Evolutionary conservation across 2,329 filamentous ascomycete genomes (phyloP), one percentile per base, ranked within the genome.

Genomic region (Curvularia verruculosa): DNA sequence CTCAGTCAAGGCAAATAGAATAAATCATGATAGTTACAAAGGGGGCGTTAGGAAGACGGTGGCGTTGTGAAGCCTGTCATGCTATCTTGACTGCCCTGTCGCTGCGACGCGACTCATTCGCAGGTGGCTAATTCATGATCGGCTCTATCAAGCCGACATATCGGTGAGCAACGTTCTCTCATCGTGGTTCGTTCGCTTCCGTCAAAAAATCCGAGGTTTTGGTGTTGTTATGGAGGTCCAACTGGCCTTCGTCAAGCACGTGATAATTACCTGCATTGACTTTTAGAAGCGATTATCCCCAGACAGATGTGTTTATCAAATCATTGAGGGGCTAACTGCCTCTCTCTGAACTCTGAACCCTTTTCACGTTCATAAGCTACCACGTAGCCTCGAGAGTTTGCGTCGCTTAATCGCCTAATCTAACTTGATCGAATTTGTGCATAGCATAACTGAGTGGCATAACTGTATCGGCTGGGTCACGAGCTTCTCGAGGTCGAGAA

Each of bases 1-100:
- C 24, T 57, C 43, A 34, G 44, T 37, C 54, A 21, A 65, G 62
- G 44, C 34, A 49, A 19, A 39, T 13, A 53, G 23, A 50, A 29
- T 26, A 40, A 39, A 58, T 41, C 62, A 53, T 54, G 58, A 56
- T 51, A 41, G 36, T 15, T 52, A 54, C 63, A 43, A 58, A 54
- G 56, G 34, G 36, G 54, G 52, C 13, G 13, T 34, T 5, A 13
- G 31, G 31, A 10, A 52, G 56, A 63, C 51, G 44, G 50, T 46
- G 54, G 54, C 58, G 46, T 54, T 45, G 45, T 51, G 28, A 48
- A 59, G 50, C 52, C 47, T 43, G 56, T 58, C 55, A 57, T 64
- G 54, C 50, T 49, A 58, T 53, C 19, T 50, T 26, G 52, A 48
- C 49, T 40, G n/a, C 21, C 19, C 39, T 31, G 19, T 46, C n/a